Evolutionary conservation across 768 basidiomycete genomes (phyloP), one percentile per base, ranked within the genome.

Genomic region (Lactifluus subvellereus): DNA sequence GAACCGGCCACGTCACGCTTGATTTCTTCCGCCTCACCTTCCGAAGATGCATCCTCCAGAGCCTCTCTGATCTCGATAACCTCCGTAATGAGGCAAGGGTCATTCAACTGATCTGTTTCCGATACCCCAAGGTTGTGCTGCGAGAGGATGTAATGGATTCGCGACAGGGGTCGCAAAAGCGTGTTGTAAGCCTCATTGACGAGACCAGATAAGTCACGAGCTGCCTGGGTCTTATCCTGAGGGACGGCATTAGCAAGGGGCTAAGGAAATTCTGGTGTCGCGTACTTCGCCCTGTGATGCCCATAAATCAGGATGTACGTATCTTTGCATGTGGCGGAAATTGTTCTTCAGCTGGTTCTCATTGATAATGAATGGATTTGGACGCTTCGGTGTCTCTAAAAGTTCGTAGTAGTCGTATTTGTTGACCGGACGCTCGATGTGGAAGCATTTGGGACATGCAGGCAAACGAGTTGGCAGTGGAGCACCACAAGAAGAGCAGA

Each of bases 241-340:
- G 50, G n/a, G 43, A 38, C 10, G 27, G n/a, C 5, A 20, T 59
- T 22, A 60, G 27, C 18, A 51, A 57, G 59, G 35, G 8, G 22
- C 9, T 18, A 18, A 16, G 11, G 9, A 47, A 33, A 14, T 18
- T 3, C 11, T 49, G 30, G 5, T 6, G 35, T 35, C 13, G 22
- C 74, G 57, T 66, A 88, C 89, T 63, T 80, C 73, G 60, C 84
- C 84, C 69, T 82, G 80, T 35, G 84, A 81, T 38, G 85, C 81
- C 88, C 90, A 96, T 13, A 85, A 79, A 72, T 98, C 94, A 0
- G 94, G 94, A 76, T 98, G 94, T 56, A 91, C 85, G 22, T 83
- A 76, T 22, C 84, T 79, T 71, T 96, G 94, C 3, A 88, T 83
- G 51, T 80, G 76, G 38, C 88, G 77, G 72, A 92, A 95, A 33